phyloP scores from a whole-genome alignment of 495 filamentous ascomycete species.

The Hypomontagnella submonticulosa region DNA sequence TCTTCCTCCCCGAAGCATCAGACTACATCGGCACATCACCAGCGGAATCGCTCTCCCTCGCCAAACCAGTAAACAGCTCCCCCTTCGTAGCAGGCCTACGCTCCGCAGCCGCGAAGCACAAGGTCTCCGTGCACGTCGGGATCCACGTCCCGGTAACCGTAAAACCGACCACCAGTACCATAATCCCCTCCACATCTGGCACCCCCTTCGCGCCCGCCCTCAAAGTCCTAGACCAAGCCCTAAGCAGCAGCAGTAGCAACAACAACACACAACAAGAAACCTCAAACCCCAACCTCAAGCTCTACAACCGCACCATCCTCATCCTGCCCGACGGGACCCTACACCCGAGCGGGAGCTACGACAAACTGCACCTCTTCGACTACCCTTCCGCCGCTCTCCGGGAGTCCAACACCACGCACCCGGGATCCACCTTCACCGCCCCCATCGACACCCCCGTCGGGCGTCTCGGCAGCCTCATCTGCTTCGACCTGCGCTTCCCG shows the following conservation, averaged over 20 bases:
- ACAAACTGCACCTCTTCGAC: conserved; percentile 70
- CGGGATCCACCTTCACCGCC: conserved; percentile 53
- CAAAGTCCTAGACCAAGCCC: conserved; percentile 9
- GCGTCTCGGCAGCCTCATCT: conserved; percentile 80
- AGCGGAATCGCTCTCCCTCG: conserved; percentile 74
- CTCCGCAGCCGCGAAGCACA: conserved; percentile 66
- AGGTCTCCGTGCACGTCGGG: conserved; percentile 84
- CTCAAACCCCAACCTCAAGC: conserved; percentile 48
- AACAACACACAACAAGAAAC: conserved; percentile 22
- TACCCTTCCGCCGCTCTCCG: conserved; percentile 41
- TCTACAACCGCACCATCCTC: conserved; percentile 62
- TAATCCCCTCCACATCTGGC: conserved; percentile 18
- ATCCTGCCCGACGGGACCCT: conserved; percentile 55
- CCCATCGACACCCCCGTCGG: conserved; percentile 81
- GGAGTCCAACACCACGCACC: conserved; percentile 50
- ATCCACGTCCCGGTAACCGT: conserved; percentile 80
- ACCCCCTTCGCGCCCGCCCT: conserved; percentile 17
- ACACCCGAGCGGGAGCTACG: conserved; percentile 47
- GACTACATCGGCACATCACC: conserved; percentile 83
- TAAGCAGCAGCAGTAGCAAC: conserved; percentile 10
- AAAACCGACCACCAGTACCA: conserved; percentile 10
- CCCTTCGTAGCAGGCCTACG: conserved; percentile 80
- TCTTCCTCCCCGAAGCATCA: conserved; percentile 92
- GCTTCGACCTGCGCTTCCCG: conserved; percentile 92
- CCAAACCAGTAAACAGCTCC: conserved; percentile 60